These are phyloP conservation scores for Clarireedia monteithiana DNA, from an alignment of 2,329 filamentous ascomycete species.

Conservation along the genomic window DNA sequence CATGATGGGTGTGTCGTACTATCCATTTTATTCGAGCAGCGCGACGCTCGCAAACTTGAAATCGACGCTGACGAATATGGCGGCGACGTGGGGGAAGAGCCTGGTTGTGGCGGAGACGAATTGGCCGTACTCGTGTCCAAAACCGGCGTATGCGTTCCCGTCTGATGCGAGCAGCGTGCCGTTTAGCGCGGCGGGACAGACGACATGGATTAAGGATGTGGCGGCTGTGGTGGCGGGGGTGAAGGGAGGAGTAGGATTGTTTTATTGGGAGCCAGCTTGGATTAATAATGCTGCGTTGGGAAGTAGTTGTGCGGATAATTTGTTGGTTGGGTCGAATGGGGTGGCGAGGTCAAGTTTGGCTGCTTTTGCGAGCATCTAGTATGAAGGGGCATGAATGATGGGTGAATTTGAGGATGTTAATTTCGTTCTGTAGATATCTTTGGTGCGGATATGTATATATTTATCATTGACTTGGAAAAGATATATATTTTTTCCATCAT, in stretches of 20 bases:
- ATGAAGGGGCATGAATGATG: neutral
- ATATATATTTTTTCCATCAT: too few relatives aligned
- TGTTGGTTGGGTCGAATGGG: conserved; percentile 50
- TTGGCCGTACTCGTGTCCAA: conserved; percentile 59
- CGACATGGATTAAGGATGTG: conserved; percentile 51
- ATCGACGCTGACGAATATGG: conserved; percentile 49
- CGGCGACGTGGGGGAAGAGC: conserved; percentile 53
- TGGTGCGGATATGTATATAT: neutral
- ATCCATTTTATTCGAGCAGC: conserved; percentile 58
- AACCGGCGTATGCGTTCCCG: conserved; percentile 51
- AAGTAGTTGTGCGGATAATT: conserved; percentile 56
- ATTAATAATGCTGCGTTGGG: conserved; percentile 56
- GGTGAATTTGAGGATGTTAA: neutral
- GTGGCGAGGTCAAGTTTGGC: conserved; percentile 48
- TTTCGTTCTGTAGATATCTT: neutral
- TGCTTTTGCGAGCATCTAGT: conserved; percentile 36
- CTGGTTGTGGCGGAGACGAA: conserved; percentile 64
- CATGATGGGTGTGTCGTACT: conserved; percentile 65
- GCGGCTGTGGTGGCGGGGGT: conserved; percentile 47
- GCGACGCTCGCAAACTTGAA: conserved; percentile 53
- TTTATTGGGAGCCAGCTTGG: conserved; percentile 72
- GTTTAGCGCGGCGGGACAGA: conserved; percentile 55
- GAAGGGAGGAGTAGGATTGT: conserved; percentile 50
- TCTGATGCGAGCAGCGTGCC: conserved; percentile 52
- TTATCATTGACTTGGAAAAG: neutral